phyloP scores from a whole-genome alignment of 1,284 basidiomycete species.

The Pseudozyma sp. region DNA sequence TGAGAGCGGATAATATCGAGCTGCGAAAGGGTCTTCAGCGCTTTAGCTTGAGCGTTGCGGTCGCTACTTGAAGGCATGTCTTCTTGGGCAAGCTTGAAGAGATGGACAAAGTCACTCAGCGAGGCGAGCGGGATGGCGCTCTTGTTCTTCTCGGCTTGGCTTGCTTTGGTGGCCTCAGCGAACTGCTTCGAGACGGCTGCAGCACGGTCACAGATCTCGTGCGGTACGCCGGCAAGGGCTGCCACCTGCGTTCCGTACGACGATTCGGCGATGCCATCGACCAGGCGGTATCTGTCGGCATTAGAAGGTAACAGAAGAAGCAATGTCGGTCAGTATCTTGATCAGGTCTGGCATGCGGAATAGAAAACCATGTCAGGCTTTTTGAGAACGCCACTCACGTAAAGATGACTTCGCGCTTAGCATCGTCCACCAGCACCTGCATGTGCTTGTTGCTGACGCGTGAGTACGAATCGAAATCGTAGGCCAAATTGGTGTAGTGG shows the following conservation, averaged over 20 bases:
- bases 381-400: constrained; percentile 46
- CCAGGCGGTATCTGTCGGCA: constrained; percentile 58
- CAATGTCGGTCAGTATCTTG: constrained; percentile 6
- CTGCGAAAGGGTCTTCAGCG: constrained; percentile 41
- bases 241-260: constrained; percentile 77
- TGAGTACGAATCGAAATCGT: constrained; percentile 63
- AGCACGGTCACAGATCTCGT: constrained; percentile 64
- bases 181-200: constrained; percentile 61
- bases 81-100: constrained; percentile 52
- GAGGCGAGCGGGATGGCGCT: constrained; percentile 56
- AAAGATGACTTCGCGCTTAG: constrained; percentile 63
- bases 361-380: background rate
- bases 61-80: constrained; percentile 22
- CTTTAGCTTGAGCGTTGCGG: constrained; percentile 30
- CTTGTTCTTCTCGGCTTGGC: constrained; percentile 58
- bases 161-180: constrained; percentile 50
- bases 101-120: constrained; percentile 64
- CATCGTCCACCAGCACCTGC: constrained; percentile 67
- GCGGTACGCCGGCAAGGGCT: constrained; percentile 64
- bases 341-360: background rate
- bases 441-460: constrained; percentile 68
- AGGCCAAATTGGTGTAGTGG: constrained; percentile 65
- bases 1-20: constrained; percentile 58
- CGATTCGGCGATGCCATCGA: constrained; percentile 78
- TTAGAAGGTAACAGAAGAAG: background rate